These are phyloP conservation scores for Cryptococcus sp. DNA, from an alignment of 1,284 basidiomycete species.

Conservation along the genomic window DNA sequence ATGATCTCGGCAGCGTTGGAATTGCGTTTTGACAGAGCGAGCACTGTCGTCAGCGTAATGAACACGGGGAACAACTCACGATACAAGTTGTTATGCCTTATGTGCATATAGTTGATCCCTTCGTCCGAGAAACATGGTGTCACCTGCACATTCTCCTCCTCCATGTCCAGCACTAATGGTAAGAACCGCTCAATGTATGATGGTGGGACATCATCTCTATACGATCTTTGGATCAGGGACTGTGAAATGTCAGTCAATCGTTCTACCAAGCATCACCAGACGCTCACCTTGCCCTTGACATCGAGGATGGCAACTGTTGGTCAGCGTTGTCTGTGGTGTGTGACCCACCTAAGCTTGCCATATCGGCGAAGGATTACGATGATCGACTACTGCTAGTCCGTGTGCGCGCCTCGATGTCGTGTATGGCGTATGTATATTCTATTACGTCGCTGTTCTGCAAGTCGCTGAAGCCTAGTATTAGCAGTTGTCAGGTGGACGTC, in stretches of 20 bases:
- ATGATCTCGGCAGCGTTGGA: conserved; percentile 95
- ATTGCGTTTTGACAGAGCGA: conserved; percentile 94
- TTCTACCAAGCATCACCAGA: not conserved
- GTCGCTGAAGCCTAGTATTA: too few species aligned
- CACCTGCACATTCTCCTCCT: conserved; percentile 93
- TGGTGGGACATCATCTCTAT: conserved; percentile 90
- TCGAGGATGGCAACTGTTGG: conserved; percentile 83
- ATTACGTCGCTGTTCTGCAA: too few species aligned
- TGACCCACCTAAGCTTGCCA: conserved; percentile 44
- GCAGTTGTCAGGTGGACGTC: too few species aligned
- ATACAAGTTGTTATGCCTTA: conserved; percentile 96
- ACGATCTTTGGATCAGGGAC: conserved; percentile 95
- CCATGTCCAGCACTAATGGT: conserved; percentile 91
- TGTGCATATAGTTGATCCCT: conserved; percentile 97
- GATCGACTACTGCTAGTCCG: too few species aligned
- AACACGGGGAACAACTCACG: conserved; percentile 60
- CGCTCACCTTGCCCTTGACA: conserved; percentile 76
- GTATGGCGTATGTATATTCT: too few species aligned
- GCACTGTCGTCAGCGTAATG: conserved; percentile 61
- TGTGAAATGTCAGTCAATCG: conserved; percentile 46
- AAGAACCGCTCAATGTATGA: conserved; percentile 91
- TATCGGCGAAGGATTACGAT: conserved; percentile 3
- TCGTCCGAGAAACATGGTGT: conserved; percentile 94
- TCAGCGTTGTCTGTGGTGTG: not conserved
- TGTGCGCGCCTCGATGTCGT: too few species aligned